Conservation (phyloP, 257 asterid genomes). For the Leonotis leonurus region DNA sequence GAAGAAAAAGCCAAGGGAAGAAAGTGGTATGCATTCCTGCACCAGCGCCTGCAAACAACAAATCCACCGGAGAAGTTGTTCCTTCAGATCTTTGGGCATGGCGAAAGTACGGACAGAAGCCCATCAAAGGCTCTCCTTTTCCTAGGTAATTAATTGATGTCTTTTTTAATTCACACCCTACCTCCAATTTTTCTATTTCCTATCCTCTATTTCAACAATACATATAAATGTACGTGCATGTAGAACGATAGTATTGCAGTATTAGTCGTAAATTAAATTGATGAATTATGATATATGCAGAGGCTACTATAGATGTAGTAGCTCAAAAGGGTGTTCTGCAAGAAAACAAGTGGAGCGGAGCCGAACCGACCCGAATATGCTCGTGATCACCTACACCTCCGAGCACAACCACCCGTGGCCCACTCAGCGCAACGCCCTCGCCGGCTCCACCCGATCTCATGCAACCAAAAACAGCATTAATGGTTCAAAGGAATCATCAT, state of each 20-base stretch:
- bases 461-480: slow-evolving; percentile 20
- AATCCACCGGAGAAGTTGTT: slow-evolving; percentile 63
- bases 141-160: slow-evolving; percentile 69
- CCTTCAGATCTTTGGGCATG: slow-evolving; percentile 94
- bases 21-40: slow-evolving; percentile 87
- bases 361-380: slow-evolving; percentile 82
- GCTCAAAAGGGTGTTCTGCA: slow-evolving; percentile 91
- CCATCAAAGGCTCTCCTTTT: slow-evolving; percentile 84
- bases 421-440: slow-evolving; percentile 80
- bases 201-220: no score
- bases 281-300: slow-evolving; percentile 21
- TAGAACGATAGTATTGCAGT: no score
- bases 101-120: slow-evolving; percentile 89
- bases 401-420: slow-evolving; percentile 99
- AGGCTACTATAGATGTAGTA: slow-evolving; percentile 89
- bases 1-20: slow-evolving; percentile 86
- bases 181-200: no score
- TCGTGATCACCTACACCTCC: slow-evolving; percentile 82
- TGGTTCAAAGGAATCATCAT: slow-evolving; percentile 14
- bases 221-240: no score
- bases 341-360: slow-evolving; percentile 92
- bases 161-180: neutral
- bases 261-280: no score
- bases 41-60: slow-evolving; percentile 67
- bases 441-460: slow-evolving; percentile 76